Percentiles rank a stretch among this genome's conserved stretches.
These are phyloP conservation scores for Thalassiosira hispida DNA, from an alignment of 352 stramenopile species.

Conservation along the genomic window DNA sequence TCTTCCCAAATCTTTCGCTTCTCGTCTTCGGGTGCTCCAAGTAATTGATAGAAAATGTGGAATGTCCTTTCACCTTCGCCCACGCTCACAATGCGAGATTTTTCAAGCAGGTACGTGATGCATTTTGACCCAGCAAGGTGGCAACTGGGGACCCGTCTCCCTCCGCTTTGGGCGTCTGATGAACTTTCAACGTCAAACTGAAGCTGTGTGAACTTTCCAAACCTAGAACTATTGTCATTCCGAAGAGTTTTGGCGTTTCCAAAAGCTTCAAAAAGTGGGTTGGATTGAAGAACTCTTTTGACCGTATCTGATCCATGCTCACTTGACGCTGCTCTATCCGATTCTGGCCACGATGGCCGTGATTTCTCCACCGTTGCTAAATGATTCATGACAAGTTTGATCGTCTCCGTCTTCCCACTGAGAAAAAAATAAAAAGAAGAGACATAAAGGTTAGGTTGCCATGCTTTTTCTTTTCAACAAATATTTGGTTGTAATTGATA, in stretches of 20 bases:
- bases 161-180: conserved; percentile 19
- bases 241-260: conserved; percentile 95
- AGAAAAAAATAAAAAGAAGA: too few relatives aligned
- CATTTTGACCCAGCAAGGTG: conserved; percentile 78
- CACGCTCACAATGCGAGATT: conserved; percentile 94
- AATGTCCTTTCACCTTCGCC: conserved; percentile 95
- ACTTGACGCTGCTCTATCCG: conserved; percentile 87
- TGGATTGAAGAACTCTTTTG: conserved; percentile 78
- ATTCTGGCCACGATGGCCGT: conserved; percentile 89
- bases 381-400: conserved; percentile 97
- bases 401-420: conserved; percentile 95
- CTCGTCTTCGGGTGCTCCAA: conserved; percentile 73
- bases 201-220: conserved; percentile 95
- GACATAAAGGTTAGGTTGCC: too few relatives aligned
- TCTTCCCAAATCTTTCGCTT: conserved; percentile 79
- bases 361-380: conserved; percentile 85
- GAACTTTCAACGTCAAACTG: conserved; percentile 89
- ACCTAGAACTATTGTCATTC: conserved; percentile 95
- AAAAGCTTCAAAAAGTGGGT: conserved; percentile 90
- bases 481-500: neutral
- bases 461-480: too few relatives aligned
- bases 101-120: conserved; percentile 95
- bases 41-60: conserved; percentile 97
- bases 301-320: conserved; percentile 83
- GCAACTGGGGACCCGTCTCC: conserved; percentile 45